Base-by-base conservation (phyloP, 345 rosid species). In the Eucalyptus tenuipes region DNA sequence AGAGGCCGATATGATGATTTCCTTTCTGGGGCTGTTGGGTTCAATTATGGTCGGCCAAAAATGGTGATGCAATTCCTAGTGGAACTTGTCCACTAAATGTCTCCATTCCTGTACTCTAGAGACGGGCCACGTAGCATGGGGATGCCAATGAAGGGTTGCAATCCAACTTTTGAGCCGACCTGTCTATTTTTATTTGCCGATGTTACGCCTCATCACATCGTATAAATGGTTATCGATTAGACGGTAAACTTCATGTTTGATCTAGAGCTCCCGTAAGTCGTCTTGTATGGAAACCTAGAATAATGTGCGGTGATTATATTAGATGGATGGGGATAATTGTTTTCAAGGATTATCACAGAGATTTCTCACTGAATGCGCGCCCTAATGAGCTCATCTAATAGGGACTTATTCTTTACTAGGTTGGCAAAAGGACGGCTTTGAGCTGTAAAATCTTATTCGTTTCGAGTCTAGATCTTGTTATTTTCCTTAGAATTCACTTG, bases 141-240 rank as follows among this genome's bases (percentile, higher is more conserved):
- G 84, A 10, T 75, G 8, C 29, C 12, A 2, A 37, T 40, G 47
- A 37, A 20, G 47, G 82, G 14, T 40, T 6, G 47, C 45, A 3
- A 75, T 75, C 16, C 27, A 11, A 75, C 47, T 12, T 20, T 64
- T 5, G 3, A 11, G 2, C 84, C 16, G 22, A 6, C 47, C 40
- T 40, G 1, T 2, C 27, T 5, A 6, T 75, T 10, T 10, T 64
- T 40, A 3, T 10, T 42, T 75, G 10, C 3, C 14, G 1, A 7
- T 10, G 4, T 25, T 10, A 37, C 4, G 7, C 4, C 82, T 37
- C 27, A 7, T 6, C 14, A 1, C 25, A 1, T 15, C 20, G 4
- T n/a, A n/a, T 4, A 7, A 64, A n/a, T 15, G 40, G 6, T 64
- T 37, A 16, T 4, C 5, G 20, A 75, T 37, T 75, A 12, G 25